Conservation (phyloP, 805 yeast species). For the Ascoidea rubescens region DNA sequence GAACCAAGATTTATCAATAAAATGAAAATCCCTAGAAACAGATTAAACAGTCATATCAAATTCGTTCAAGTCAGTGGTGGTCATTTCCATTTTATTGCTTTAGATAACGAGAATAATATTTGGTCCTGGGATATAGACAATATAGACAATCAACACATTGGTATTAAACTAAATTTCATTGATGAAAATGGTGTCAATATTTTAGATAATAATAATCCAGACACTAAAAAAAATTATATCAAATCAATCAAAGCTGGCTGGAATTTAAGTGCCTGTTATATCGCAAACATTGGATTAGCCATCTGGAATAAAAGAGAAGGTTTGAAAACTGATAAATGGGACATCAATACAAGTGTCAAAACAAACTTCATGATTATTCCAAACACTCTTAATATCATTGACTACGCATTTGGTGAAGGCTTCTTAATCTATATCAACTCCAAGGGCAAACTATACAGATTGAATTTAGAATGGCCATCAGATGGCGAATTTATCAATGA, state of each 20-base stretch:
- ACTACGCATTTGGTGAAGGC: conserved; percentile 41
- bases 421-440: conserved; percentile 34
- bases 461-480: conserved; percentile 11
- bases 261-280: conserved; percentile 39
- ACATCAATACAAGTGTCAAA: conserved; percentile 15
- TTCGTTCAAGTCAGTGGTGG: conserved; percentile 46
- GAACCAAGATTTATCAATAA: background rate
- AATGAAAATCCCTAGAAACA: conserved; percentile 1
- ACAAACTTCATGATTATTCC: conserved; percentile 31
- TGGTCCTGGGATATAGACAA: conserved; percentile 51
- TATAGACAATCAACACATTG: conserved; percentile 23
- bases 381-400: conserved; percentile 29
- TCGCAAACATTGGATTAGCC: conserved; percentile 37
- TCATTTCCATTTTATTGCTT: conserved; percentile 46
- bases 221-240: conserved; percentile 18
- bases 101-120: conserved; percentile 32
- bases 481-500: background rate
- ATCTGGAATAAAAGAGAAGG: conserved; percentile 35
- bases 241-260: conserved; percentile 51
- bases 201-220: conserved; percentile 6
- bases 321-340: conserved; percentile 7
- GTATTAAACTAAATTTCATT: conserved; percentile 29
- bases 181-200: conserved; percentile 10
- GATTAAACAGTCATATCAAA: conserved; percentile 13
- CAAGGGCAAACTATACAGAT: conserved; percentile 26